These are phyloP conservation scores for Pseudogymnoascus sp. DNA, from an alignment of 2,329 filamentous ascomycete species.

Conservation along the genomic window DNA sequence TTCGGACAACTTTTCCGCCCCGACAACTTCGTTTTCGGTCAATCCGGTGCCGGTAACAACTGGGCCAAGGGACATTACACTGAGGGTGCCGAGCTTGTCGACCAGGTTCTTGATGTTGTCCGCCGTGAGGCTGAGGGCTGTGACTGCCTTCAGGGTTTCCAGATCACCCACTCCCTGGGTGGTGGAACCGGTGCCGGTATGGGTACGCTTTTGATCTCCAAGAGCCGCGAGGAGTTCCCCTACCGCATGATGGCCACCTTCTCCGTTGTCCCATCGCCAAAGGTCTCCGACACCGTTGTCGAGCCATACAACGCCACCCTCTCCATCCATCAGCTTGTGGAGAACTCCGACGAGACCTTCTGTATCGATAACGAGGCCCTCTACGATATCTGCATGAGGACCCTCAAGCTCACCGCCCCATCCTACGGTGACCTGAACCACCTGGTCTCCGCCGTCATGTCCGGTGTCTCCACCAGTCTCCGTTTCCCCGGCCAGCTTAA, in stretches of 20 bases:
- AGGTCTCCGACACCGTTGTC: slow-evolving; percentile 99
- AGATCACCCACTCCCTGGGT: slow-evolving; percentile 99
- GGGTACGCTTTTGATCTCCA: slow-evolving; percentile 98
- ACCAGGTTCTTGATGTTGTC: slow-evolving; percentile 96
- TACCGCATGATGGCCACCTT: slow-evolving; percentile 99
- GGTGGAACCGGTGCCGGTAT: slow-evolving; percentile 99
- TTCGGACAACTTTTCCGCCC: slow-evolving; percentile 99
- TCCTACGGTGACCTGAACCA: slow-evolving; percentile 99
- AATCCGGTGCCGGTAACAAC: slow-evolving; percentile 99
- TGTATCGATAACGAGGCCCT: slow-evolving; percentile 99
- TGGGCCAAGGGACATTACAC: slow-evolving; percentile 99
- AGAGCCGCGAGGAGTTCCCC: slow-evolving; percentile 99
- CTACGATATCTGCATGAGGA: slow-evolving; percentile 99
- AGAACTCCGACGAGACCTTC: slow-evolving; percentile 99
- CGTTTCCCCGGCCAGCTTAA: slow-evolving; percentile 99
- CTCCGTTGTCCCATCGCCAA: slow-evolving; percentile 96
- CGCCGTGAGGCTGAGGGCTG: slow-evolving; percentile 98
- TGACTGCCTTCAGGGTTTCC: slow-evolving; percentile 99
- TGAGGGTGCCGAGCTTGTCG: slow-evolving; percentile 97
- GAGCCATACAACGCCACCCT: slow-evolving; percentile 99
- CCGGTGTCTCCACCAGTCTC: slow-evolving; percentile 94
- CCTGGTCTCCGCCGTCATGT: slow-evolving; percentile 99
- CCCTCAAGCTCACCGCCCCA: slow-evolving; percentile 96
- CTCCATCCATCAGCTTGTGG: slow-evolving; percentile 96
- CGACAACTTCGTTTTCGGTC: slow-evolving; percentile 99